phyloP scores from a whole-genome alignment of 192 early-diverging fungal genomes.

The Gaertneriomyces semiglobifer region DNA sequence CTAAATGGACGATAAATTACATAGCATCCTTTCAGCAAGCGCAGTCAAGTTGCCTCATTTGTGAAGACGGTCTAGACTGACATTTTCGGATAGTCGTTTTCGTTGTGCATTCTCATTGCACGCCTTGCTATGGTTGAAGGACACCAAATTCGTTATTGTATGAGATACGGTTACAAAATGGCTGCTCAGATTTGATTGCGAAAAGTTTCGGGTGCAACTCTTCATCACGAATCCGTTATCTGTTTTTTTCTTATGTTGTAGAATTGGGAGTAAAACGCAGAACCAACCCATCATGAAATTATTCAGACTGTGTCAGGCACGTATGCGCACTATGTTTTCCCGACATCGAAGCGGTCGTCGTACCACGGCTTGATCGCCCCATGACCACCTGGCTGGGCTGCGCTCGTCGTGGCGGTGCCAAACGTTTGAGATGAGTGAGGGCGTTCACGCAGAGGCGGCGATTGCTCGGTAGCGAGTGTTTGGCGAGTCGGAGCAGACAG shows the following conservation, averaged over 20 bases:
- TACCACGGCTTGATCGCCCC: neutral
- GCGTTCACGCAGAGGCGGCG: neutral
- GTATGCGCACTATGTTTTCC: neutral
- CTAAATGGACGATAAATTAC: neutral
- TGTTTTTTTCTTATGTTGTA: neutral
- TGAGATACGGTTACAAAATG: too few species aligned
- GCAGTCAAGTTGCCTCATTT: constrained; percentile 10
- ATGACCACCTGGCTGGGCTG: neutral
- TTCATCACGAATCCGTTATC: neutral
- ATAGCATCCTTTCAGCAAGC: constrained; percentile 23
- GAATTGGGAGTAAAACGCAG: neutral
- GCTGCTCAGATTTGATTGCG: neutral
- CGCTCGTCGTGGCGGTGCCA: neutral
- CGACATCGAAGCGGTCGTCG: neutral
- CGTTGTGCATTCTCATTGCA: too few species aligned
- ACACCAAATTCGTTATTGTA: too few species aligned
- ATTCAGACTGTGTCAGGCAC: neutral
- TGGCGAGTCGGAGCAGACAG: neutral
- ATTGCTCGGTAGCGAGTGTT: neutral
- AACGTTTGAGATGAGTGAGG: neutral
- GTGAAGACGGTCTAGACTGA: neutral
- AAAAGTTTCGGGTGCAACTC: neutral
- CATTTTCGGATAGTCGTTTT: too few species aligned
- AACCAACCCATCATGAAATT: neutral
- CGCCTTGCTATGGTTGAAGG: too few species aligned